Evolutionary conservation across 78 protist species (phyloP), one percentile per base, ranked within the genome.

Genomic region (Cavenderia fasciculata): DNA sequence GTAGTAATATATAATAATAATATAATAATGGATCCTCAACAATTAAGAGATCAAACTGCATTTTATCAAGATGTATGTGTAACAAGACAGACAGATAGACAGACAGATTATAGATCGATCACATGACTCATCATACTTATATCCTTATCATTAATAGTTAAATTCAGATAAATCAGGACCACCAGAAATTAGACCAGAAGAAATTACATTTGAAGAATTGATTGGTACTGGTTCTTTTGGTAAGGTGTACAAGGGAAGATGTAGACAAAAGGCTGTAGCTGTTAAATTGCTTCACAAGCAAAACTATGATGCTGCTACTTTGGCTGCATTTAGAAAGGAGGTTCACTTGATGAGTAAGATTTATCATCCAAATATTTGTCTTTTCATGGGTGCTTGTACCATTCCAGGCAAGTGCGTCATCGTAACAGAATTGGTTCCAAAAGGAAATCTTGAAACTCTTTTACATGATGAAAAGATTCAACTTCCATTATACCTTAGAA

Each of bases 171-270:
- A 78, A 68, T 52, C 73, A 34, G 94, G 95, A 66, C 92, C 95
- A 62, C 95, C 95, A 18, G 95, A 93, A 66, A 93, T 93, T 52
- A 72, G 86, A 65, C 93, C 92, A 73, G 91, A 86, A 18, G 95
- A 93, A 66, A 85, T 93, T 43, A 41, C 68, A 25, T 74, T 84
- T 54, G 95, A 85, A 52, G 87, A 86, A 14, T 47, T 74, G 31
- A 86, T 93, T 25, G 92, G 94, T 54, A 89, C 87, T 34, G 95
- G 95, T 74, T 54, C 74, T 34, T 90, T 90, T 70, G 94, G 94
- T 47, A 84, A 74, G 56, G 94, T 90, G 34, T 90, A 78, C 23
- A 76, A 74, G 59, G 94, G 94, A 10, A 34, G 86, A 31, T 90
- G 94, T 19, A 85, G 94, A 76, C 92, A 90, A 69, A 90, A 90